Base-by-base conservation (phyloP, 2,329 filamentous ascomycete species). In the Chrysoporthe deuterocubensis region DNA sequence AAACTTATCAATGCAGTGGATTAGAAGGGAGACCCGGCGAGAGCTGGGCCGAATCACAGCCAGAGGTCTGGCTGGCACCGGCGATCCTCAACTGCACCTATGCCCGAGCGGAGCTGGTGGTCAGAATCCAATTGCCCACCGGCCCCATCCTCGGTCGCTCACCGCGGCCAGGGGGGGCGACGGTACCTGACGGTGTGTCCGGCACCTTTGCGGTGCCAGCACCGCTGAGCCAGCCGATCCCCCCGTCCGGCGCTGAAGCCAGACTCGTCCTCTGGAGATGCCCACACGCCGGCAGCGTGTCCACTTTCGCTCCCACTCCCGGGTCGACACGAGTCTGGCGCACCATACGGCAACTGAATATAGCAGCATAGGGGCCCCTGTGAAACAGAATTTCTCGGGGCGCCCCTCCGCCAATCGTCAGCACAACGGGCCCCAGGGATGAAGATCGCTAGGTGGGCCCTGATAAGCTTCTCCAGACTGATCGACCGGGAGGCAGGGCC, bases 381-480 rank as follows among this genome's bases (percentile, higher is more conserved):
- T 61, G 59, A 61, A 61, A 61, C 59, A 46, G 8, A 46, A 37
- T 13, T 42, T n/a, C 50, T 14, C 46, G 16, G 60, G 52, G 60
- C 21, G 44, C 44, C 60, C 40, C 1, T 62, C 44, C 60, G 52
- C 60, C 60, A 62, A 62, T 62, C 60, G 60, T 26, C 44, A 50
- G 44, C 59, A 26, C 26, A 34, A 42, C 13, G 57, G 37, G 11
- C 6, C 57, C 37, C 13, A 44, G 57, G 42, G 42, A 57, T 37
- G 34, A 40, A n/a, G 54, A 57, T 57, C 54, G 54, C 34, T 32
- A 11, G 26, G 43, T 48, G 26, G 60, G n/a, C 46, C 60, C 37
- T 4, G 60, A 62, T 62, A 52, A 62, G 60, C 32, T 52, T 62
- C 60, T 46, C 40, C 42, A 48, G 54, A 57, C 54, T 57, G 54